Percentiles rank a stretch among this genome's conserved stretches.
Evolutionary conservation across 2,329 filamentous ascomycete genomes (phyloP).

Genomic region (Stachybotrys echinatus): DNA sequence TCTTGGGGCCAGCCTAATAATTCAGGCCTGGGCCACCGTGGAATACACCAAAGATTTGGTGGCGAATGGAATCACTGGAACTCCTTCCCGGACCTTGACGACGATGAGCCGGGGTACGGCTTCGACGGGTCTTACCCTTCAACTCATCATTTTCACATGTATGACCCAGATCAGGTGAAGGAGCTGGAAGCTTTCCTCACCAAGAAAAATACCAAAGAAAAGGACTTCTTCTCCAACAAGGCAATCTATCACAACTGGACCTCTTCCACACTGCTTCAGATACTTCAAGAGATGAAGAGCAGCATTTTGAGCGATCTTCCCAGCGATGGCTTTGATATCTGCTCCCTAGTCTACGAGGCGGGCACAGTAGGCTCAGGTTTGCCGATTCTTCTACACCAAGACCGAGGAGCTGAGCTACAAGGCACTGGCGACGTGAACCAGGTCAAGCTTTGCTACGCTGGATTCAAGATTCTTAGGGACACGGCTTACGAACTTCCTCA

Average conservation of each 20-base stretch:
- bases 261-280: not conserved
- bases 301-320: not conserved
- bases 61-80: not conserved
- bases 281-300: not conserved
- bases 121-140: not conserved
- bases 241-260: not conserved
- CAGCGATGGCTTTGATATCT: not conserved
- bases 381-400: not conserved
- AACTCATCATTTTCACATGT: not conserved
- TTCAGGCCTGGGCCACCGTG: not conserved
- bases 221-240: not conserved
- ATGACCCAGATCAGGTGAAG: not conserved
- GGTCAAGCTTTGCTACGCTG: not conserved
- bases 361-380: not conserved
- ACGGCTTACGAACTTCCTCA: not conserved
- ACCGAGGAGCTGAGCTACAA: not conserved
- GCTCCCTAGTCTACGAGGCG: not conserved
- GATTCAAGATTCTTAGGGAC: not conserved
- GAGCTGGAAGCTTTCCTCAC: not conserved
- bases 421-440: not conserved
- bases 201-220: not conserved
- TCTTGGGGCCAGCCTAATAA: not conserved
- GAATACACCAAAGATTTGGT: not conserved
- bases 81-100: not conserved
- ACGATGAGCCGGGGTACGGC: not conserved